Base-by-base conservation (phyloP, 768 basidiomycete genomes). In the Lentinula sp. region DNA sequence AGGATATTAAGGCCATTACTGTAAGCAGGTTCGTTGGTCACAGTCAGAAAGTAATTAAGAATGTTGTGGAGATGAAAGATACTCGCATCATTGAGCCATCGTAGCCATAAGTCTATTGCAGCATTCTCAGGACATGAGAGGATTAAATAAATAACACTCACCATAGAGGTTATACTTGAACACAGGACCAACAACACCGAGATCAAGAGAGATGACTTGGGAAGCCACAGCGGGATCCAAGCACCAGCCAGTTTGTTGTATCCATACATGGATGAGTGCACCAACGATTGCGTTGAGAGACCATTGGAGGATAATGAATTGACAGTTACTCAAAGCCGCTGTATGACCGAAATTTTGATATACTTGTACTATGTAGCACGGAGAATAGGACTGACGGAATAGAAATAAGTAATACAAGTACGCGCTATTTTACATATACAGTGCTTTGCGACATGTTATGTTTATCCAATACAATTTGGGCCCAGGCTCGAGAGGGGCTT, bases 1-100 rank as follows among this genome's bases (percentile, higher is more conserved):
- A 68, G 63, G 41, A 68, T 68, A 46, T 68, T 68, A 16, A 68
- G 61, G 16, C 66, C 64, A 48, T 66, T 66, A 57, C 65, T 66
- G 20, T 6, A 33, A 15, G 8, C 18, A 23, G 15, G 10, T 43
- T n/a, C n/a, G 57, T 59, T 15, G 10, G 20, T 28, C 28, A 28
- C 28, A 28, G 28, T 28, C 28, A 28, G 28, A 28, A 39, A 28
- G 45, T 13, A 10, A 9, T 1, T 52, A 1, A 9, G 2, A 48
- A 33, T 9, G n/a, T 13, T 15, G 6, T n/a, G 7, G 33, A 33
- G 3, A 28, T 28, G 28, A 3, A 28, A 18, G 23, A 32, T 0
- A 32, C 18, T 59, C 45, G 49, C 57, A 59, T 59, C 57, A 59
- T 59, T 46, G 57, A 59, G 12, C 45, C 57, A 49, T 59, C 57